Evolutionary conservation across 2,329 filamentous ascomycete species (phyloP), one percentile per base, ranked within the genome.

Genomic region (Simplicillium sp.): DNA sequence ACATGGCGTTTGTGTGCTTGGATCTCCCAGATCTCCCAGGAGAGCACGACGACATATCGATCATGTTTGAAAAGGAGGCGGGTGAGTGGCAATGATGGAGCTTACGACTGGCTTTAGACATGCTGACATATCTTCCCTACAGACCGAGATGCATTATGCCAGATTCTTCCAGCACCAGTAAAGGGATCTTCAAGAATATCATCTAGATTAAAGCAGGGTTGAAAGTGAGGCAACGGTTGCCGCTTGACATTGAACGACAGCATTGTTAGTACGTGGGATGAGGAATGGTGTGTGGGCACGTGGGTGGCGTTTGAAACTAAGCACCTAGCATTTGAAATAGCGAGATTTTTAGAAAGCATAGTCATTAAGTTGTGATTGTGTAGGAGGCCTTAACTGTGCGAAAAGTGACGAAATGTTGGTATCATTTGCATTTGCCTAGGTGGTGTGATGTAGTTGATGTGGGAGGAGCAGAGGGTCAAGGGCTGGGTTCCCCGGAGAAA

Each of bases 31-130:
- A 95, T 52, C 85, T 94, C 59, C 86, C 88, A 1, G 86, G 86
- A 38, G 89, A 95, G 64, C 87, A 95, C 61, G 89, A 95, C 59
- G 89, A 96, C 64, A 87, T 96, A 50, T 76, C 82, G 11, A 81
- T 96, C 53, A 63, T 82, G 45, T 96, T 96, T 67, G 87, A 94
- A 48, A 81, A 72, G 36, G 83, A 87, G 57, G 68, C 73, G 54
- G 83, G 84, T 88, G 62, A 68, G 82, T 71, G n/a, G n/a, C n/a
- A n/a, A n/a, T n/a, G 39, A 25, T n/a, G 20, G 20, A 25, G 9
- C 20, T 32, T 29, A 13, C 4, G 11, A 39, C n/a, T 4, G 29
- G 8, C 15, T 36, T 11, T 29, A 34, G 15, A 13, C 34, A 17
- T 29, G 42, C 50, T 59, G 52, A 57, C 53, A 33, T 35, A 32